phyloP scores from a whole-genome alignment of 2,329 filamentous ascomycete species.

The Lanzia echinophila region DNA sequence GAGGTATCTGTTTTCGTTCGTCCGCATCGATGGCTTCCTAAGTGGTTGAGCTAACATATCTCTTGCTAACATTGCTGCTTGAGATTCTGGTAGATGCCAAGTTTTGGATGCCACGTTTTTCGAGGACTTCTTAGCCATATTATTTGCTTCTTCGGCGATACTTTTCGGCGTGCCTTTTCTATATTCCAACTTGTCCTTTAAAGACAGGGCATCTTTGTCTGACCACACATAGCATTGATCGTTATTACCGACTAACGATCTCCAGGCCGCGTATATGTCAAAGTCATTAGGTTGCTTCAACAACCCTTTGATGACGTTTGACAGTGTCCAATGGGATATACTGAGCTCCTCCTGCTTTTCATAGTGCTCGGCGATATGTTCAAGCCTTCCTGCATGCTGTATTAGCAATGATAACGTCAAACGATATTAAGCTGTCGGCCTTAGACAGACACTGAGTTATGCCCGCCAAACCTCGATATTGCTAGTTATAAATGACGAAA shows the following conservation, averaged over 20 bases:
- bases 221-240: constrained; percentile 15
- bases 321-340: constrained; percentile 15
- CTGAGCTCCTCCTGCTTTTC: constrained; percentile 16
- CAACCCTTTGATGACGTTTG: constrained; percentile 20
- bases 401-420: background rate
- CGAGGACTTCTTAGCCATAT: constrained; percentile 8
- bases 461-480: background rate
- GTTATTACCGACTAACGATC: constrained; percentile 5
- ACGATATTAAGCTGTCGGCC: no score
- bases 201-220: constrained; percentile 8
- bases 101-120: background rate
- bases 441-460: background rate
- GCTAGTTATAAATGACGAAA: background rate
- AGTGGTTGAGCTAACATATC: background rate
- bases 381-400: constrained; percentile 13
- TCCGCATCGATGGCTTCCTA: background rate
- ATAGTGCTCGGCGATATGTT: constrained; percentile 22
- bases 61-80: background rate
- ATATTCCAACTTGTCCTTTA: constrained; percentile 19
- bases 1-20: no score
- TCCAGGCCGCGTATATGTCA: constrained; percentile 17
- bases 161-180: constrained; percentile 13
- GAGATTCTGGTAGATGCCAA: background rate
- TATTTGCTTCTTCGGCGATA: constrained; percentile 2
- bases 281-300: constrained; percentile 18